Percentiles rank a stretch among this genome's conserved stretches.
Evolutionary conservation across 1,284 basidiomycete genomes (phyloP).

Genomic region (Gastroboletus turbinatus): DNA sequence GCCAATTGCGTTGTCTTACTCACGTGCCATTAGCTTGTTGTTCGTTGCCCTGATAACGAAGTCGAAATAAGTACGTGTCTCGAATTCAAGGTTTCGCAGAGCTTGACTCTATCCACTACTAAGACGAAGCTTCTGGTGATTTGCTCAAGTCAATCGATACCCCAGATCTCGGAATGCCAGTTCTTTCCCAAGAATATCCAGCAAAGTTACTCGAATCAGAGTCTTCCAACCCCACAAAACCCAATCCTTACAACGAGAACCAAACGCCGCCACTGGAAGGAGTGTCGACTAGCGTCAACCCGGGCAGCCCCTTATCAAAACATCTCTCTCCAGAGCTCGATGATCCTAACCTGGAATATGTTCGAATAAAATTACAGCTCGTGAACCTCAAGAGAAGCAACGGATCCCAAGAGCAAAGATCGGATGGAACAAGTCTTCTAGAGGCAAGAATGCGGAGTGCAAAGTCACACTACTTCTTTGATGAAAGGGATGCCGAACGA

Average conservation of each 20-base stretch:
- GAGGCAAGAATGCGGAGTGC: conserved; percentile 54
- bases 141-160: conserved; percentile 1
- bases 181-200: conserved; percentile 2
- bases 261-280: conserved; percentile 22
- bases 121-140: conserved; percentile 14
- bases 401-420: conserved; percentile 3
- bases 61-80: conserved; percentile 38
- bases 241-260: neutral
- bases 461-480: conserved; percentile 75
- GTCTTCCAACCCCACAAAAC: conserved; percentile 16
- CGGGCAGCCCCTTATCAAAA: conserved; percentile 26
- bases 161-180: neutral
- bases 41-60: conserved; percentile 69
- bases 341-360: conserved; percentile 65
- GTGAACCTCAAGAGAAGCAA: conserved; percentile 38
- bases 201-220: neutral
- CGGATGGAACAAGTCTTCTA: conserved; percentile 31
- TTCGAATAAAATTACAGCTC: conserved; percentile 56
- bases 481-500: conserved; percentile 64
- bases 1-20: conserved; percentile 2
- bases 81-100: neutral
- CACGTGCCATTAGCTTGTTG: conserved; percentile 54
- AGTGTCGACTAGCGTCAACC: conserved; percentile 8
- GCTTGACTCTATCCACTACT: conserved; percentile 4
- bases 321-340: conserved; percentile 40